Evolutionary conservation across 306 rosid genomes (phyloP).

Genomic region (Corylus avellana): DNA sequence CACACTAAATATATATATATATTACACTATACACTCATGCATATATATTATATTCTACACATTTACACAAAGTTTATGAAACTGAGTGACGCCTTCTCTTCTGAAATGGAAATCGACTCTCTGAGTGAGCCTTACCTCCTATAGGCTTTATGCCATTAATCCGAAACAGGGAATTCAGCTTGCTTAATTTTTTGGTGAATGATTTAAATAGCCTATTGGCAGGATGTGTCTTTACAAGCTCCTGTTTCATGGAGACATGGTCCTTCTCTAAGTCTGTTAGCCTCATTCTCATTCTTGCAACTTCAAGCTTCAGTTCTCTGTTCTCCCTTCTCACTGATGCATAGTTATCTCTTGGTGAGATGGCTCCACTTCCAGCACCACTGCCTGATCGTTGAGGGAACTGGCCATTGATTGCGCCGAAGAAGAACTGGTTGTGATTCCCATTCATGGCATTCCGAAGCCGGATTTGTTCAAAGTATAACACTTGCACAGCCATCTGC

Average conservation of each 20-base stretch:
- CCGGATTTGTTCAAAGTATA: slow-evolving; percentile 94
- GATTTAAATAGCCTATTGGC: slow-evolving; percentile 77
- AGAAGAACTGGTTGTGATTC: slow-evolving; percentile 77
- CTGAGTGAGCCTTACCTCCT: slow-evolving; percentile 57
- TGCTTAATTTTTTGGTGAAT: slow-evolving; percentile 69
- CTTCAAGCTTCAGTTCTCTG: slow-evolving; percentile 94
- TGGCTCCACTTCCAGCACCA: slow-evolving; percentile 98
- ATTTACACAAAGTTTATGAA: slow-evolving; percentile 47
- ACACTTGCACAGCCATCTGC: slow-evolving; percentile 94
- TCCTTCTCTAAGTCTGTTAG: slow-evolving; percentile 94
- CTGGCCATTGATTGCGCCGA: slow-evolving; percentile 69
- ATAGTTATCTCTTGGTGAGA: slow-evolving; percentile 93
- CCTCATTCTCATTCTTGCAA: slow-evolving; percentile 98
- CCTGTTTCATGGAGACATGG: slow-evolving; percentile 92
- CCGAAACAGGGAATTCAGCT: slow-evolving; percentile 73
- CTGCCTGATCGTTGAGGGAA: slow-evolving; percentile 95
- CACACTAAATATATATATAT: slow-evolving; percentile 31
- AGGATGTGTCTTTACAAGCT: slow-evolving; percentile 80
- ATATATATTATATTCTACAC: slow-evolving; percentile 30
- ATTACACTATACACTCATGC: slow-evolving; percentile 39
- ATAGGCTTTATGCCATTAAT: slow-evolving; percentile 51
- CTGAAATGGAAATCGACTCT: slow-evolving; percentile 76
- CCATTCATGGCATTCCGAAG: slow-evolving; percentile 93
- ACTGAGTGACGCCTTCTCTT: slow-evolving; percentile 95
- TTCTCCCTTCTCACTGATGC: slow-evolving; percentile 97